Evolutionary conservation across 2,329 filamentous ascomycete species (phyloP).

Genomic region (Colletotrichum sp.): DNA sequence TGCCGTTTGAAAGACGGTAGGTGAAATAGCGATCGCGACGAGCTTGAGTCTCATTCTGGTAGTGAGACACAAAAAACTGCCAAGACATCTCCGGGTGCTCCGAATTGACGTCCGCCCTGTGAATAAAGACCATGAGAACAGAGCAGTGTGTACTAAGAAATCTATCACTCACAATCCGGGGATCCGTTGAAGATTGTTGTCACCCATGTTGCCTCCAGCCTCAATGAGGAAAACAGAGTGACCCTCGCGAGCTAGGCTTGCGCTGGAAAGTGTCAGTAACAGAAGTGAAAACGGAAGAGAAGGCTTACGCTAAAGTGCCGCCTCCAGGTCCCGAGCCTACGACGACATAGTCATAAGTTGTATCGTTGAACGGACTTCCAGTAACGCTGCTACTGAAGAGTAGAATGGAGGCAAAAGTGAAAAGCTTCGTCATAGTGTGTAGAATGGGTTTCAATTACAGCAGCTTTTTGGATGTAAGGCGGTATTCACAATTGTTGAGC

Average conservation of each 20-base stretch:
- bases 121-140: background rate
- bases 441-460: background rate
- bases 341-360: background rate
- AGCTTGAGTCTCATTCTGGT: constrained; percentile 19
- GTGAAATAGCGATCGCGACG: constrained; percentile 20
- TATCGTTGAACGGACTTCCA: background rate
- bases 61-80: constrained; percentile 25
- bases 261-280: background rate
- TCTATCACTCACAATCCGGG: background rate
- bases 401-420: background rate
- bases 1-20: constrained; percentile 18
- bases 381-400: background rate
- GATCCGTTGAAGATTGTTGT: constrained; percentile 33
- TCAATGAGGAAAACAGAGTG: constrained; percentile 21
- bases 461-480: background rate
- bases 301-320: background rate
- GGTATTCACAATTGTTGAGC: background rate
- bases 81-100: constrained; percentile 6
- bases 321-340: constrained; percentile 2
- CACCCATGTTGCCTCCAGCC: constrained; percentile 23
- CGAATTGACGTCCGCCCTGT: background rate
- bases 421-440: background rate
- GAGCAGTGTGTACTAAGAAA: fast-evolving
- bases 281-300: background rate
- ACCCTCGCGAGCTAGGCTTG: background rate